Conservation (phyloP, 2,329 filamentous ascomycete species). For the Phaeosphaeria sp. region DNA sequence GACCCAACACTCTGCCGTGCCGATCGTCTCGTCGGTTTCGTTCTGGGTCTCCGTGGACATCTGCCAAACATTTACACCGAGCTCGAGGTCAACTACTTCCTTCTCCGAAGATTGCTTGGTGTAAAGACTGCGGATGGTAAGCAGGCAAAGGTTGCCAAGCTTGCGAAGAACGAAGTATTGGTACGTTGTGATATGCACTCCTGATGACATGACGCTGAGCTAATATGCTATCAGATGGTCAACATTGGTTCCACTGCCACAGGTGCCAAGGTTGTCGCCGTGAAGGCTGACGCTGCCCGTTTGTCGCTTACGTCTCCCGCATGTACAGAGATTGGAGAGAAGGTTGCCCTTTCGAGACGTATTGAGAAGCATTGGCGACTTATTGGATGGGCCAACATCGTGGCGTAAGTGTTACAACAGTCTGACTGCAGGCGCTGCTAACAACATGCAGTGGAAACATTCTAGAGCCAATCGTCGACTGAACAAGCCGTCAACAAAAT, state of each 20-base stretch:
- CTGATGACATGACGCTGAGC: conserved; percentile 2
- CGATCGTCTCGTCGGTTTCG: conserved; percentile 97
- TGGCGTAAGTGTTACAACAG: conserved; percentile 44
- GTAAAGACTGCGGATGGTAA: conserved; percentile 98
- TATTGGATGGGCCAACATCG: conserved; percentile 52
- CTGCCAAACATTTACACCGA: conserved; percentile 98
- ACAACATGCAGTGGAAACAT: conserved; percentile 45
- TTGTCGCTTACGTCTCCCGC: conserved; percentile 90
- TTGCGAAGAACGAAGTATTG: conserved; percentile 97
- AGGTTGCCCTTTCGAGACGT: conserved; percentile 93
- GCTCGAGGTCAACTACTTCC: conserved; percentile 97
- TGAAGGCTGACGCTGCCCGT: conserved; percentile 97
- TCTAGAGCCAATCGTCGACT: conserved; percentile 44
- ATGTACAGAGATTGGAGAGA: conserved; percentile 96
- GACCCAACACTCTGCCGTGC: conserved; percentile 98
- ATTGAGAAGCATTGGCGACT: conserved; percentile 96
- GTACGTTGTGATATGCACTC: conserved; percentile 18
- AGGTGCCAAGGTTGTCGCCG: conserved; percentile 94
- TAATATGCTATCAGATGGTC: conserved; percentile 70
- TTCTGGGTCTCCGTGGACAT: conserved; percentile 90
- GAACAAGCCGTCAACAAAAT: conserved; percentile 12
- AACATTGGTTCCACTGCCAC: conserved; percentile 98
- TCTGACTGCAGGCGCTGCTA: conserved; percentile 13
- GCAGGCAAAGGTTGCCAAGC: conserved; percentile 98
- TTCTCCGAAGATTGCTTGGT: conserved; percentile 90